phyloP scores from a whole-genome alignment of 345 rosid species.

The Melaleuca quinquenervia region DNA sequence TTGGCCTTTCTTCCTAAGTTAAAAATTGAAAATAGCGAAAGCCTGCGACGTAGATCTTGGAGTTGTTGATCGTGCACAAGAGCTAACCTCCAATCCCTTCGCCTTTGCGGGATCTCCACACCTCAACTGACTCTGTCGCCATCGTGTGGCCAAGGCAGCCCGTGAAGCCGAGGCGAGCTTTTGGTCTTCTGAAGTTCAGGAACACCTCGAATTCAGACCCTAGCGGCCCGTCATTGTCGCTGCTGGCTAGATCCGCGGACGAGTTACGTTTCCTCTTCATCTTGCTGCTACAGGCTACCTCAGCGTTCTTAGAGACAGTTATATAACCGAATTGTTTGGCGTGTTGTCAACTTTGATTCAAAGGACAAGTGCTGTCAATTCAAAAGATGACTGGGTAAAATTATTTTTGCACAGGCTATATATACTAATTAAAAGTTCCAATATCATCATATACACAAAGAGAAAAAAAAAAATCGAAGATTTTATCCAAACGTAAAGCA shows the following conservation, averaged over 20 bases:
- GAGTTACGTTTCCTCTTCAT: background rate
- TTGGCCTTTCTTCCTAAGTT: no score
- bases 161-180: background rate
- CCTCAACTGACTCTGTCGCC: background rate
- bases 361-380: no score
- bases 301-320: no score
- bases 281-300: background rate
- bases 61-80: background rate
- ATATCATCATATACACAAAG: no score
- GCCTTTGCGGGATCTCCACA: background rate
- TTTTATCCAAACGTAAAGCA: background rate
- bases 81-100: background rate
- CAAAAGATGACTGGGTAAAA: background rate
- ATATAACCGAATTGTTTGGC: background rate
- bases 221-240: accelerated
- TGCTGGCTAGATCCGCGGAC: accelerated
- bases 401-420: background rate
- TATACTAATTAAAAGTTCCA: no score
- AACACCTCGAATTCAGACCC: background rate
- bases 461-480: background rate
- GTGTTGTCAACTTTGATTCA: accelerated
- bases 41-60: background rate
- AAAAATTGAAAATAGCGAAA: no score
- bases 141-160: background rate
- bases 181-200: background rate